Evolutionary conservation across 768 basidiomycete species (phyloP).

Genomic region (Clavaria fumosa): DNA sequence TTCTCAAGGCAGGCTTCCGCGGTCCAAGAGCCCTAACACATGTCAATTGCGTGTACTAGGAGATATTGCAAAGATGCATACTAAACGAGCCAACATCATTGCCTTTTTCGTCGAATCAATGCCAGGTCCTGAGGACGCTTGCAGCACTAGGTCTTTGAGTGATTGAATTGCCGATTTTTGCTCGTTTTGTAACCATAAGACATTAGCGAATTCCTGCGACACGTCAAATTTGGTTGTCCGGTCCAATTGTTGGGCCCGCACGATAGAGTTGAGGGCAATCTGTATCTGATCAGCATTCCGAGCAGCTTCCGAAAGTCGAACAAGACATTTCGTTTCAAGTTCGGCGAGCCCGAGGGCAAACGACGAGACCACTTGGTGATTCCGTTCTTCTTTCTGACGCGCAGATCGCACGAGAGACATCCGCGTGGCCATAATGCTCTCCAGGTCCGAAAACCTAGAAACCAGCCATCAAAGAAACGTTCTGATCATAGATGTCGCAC

Average conservation of each 20-base stretch:
- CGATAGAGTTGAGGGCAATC: slow-evolving; percentile 73
- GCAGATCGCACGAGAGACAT: slow-evolving; percentile 65
- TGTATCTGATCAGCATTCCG: slow-evolving; percentile 54
- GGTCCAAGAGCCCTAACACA: slow-evolving; percentile 72
- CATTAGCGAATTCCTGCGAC: slow-evolving; percentile 72
- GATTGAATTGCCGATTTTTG: slow-evolving; percentile 69
- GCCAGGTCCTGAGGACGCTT: slow-evolving; percentile 8
- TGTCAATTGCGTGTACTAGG: slow-evolving; percentile 1
- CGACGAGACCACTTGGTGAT: slow-evolving; percentile 42
- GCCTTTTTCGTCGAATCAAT: slow-evolving; percentile 19
- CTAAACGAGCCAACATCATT: slow-evolving; percentile 45
- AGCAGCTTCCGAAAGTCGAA: slow-evolving; percentile 59
- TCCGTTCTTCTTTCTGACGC: slow-evolving; percentile 52
- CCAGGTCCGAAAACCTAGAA: slow-evolving; percentile 57
- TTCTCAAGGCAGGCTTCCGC: slow-evolving; percentile 75
- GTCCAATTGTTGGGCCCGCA: slow-evolving; percentile 56
- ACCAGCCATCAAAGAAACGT: background rate
- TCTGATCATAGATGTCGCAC: slow-evolving; percentile 16
- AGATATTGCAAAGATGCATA: slow-evolving; percentile 20
- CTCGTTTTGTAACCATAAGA: slow-evolving; percentile 81
- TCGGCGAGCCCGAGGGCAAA: slow-evolving; percentile 34
- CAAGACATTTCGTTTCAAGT: slow-evolving; percentile 54
- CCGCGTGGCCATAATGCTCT: slow-evolving; percentile 68
- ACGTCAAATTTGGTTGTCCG: slow-evolving; percentile 30
- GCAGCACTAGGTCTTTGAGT: slow-evolving; percentile 29